phyloP scores from a whole-genome alignment of 345 rosid species.

The Salix exigua region DNA sequence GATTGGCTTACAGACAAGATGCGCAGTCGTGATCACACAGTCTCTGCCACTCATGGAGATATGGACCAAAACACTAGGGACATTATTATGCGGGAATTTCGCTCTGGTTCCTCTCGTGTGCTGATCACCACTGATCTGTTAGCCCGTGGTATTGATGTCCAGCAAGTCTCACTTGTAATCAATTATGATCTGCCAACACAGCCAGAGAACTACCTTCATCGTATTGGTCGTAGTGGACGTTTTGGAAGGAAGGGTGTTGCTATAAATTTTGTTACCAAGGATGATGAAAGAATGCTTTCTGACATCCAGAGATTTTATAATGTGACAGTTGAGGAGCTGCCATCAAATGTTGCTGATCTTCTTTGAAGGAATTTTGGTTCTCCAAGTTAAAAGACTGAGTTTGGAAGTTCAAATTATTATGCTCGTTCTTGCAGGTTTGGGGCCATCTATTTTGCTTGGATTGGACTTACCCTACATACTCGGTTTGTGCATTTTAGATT shows the following conservation, averaged over 20 bases:
- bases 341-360: slow-evolving; percentile 26
- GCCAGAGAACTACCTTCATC: slow-evolving; percentile 84
- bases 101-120: slow-evolving; percentile 85
- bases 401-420: neutral
- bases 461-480: neutral
- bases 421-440: neutral
- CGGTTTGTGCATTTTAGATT: slow-evolving; percentile 3
- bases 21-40: slow-evolving; percentile 83
- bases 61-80: slow-evolving; percentile 92
- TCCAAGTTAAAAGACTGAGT: slow-evolving; percentile 14
- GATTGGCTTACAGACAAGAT: slow-evolving; percentile 87
- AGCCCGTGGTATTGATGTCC: slow-evolving; percentile 91
- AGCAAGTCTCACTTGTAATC: slow-evolving; percentile 84
- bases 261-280: slow-evolving; percentile 23
- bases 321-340: slow-evolving; percentile 19
- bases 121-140: slow-evolving; percentile 78
- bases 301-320: slow-evolving; percentile 20
- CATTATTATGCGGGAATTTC: slow-evolving; percentile 77
- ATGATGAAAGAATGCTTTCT: slow-evolving; percentile 23
- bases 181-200: slow-evolving; percentile 85
- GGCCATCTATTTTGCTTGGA: neutral
- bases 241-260: slow-evolving; percentile 92
- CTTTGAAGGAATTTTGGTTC: slow-evolving; percentile 14
- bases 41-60: slow-evolving; percentile 91
- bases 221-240: slow-evolving; percentile 79